Percentiles rank a stretch among this genome's conserved stretches.
Conservation (phyloP, 1,139 yeast genomes). For the Suhomyces wounanorum region DNA sequence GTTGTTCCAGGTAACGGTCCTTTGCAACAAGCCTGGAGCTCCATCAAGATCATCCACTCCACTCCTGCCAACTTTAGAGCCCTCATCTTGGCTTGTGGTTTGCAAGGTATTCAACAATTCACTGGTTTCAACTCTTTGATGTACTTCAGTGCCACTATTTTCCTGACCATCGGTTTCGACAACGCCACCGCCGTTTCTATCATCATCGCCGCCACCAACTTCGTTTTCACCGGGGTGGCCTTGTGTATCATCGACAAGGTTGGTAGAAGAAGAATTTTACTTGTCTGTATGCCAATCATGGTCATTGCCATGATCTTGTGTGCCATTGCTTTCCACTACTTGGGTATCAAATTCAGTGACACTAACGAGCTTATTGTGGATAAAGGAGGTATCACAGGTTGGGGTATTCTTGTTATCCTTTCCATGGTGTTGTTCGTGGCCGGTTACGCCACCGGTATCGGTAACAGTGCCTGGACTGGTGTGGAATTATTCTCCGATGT, state of each 20-base stretch:
- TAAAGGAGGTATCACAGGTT: conserved; percentile 58
- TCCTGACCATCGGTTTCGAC: conserved; percentile 82
- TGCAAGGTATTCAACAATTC: conserved; percentile 94
- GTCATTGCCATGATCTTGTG: conserved; percentile 70
- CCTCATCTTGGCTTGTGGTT: conserved; percentile 81
- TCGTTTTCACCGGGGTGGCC: conserved; percentile 80
- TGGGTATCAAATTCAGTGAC: conserved; percentile 56
- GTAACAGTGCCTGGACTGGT: conserved; percentile 98
- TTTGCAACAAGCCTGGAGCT: conserved; percentile 55
- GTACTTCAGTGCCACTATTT: conserved; percentile 91
- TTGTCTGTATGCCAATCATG: conserved; percentile 81
- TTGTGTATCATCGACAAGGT: conserved; percentile 79
- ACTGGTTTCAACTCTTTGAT: conserved; percentile 93
- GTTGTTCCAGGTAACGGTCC: conserved; percentile 64
- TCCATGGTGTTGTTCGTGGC: conserved; percentile 88
- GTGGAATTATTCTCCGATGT: conserved; percentile 89
- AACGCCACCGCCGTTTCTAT: conserved; percentile 92
- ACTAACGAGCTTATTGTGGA: conserved; percentile 44
- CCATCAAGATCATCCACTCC: conserved; percentile 67
- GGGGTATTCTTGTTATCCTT: conserved; percentile 86
- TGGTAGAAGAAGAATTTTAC: conserved; percentile 80
- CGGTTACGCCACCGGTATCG: conserved; percentile 89
- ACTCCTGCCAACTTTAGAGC: conserved; percentile 87
- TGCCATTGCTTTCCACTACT: conserved; percentile 86
- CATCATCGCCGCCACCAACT: conserved; percentile 89